Percentiles rank a stretch among this genome's conserved stretches.
Evolutionary conservation across 257 asterid genomes (phyloP).

Genomic region (Fraxinus cuspidata): DNA sequence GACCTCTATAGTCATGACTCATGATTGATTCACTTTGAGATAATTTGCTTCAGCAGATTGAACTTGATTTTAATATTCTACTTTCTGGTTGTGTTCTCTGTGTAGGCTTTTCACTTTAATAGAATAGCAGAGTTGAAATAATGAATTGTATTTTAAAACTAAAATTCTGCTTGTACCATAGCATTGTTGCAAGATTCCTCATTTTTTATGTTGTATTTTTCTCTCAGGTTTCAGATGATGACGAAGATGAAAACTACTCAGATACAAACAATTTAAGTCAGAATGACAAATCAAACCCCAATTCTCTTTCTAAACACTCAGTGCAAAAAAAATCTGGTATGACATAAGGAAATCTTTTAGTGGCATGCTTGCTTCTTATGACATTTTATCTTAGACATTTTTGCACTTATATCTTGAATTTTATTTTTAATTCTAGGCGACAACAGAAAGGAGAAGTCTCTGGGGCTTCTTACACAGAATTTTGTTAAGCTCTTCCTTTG

Average conservation of each 20-base stretch:
- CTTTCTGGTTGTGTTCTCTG: neutral
- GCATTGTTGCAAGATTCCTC: neutral
- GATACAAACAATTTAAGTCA: slow-evolving; percentile 46
- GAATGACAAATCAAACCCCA: slow-evolving; percentile 49
- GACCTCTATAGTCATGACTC: neutral
- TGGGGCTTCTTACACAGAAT: slow-evolving; percentile 94
- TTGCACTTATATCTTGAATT: neutral
- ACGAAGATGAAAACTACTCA: slow-evolving; percentile 66
- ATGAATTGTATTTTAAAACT: neutral
- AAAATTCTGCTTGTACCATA: neutral
- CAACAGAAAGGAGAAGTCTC: slow-evolving; percentile 89
- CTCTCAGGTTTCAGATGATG: slow-evolving; percentile 75
- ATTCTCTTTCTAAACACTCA: slow-evolving; percentile 41
- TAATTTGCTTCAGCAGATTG: neutral
- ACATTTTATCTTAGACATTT: neutral
- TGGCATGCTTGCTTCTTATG: neutral
- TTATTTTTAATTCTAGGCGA: slow-evolving; percentile 37
- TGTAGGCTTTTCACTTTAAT: neutral
- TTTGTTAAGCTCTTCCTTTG: slow-evolving; percentile 92
- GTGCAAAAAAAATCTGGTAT: slow-evolving; percentile 47
- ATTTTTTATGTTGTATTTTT: neutral
- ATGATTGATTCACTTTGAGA: neutral
- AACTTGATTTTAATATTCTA: neutral
- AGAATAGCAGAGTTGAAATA: neutral
- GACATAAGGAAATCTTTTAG: neutral